Percentiles rank a stretch among this genome's conserved stretches.
Conservation (phyloP, 305 asterid genomes). For the Rubia tinctorum region DNA sequence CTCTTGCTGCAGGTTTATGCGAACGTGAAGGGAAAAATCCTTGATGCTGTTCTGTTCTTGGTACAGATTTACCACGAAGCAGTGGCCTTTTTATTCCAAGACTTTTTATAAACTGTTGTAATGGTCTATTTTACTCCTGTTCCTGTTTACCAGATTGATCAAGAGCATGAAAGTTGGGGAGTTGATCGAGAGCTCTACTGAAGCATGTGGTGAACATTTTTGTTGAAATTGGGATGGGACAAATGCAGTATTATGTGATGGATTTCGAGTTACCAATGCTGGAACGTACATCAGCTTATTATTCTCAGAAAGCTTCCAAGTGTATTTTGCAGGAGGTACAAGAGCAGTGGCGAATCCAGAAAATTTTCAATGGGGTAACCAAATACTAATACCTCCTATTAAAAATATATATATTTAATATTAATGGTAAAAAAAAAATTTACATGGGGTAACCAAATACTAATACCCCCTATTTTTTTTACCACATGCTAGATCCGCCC, state of each 20-base stretch:
- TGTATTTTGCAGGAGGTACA: too few relatives aligned
- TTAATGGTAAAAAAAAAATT: too few relatives aligned
- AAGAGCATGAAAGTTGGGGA: slow-evolving; percentile 39
- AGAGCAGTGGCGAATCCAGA: too few relatives aligned
- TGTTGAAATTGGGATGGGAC: slow-evolving; percentile 35
- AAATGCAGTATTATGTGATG: slow-evolving; percentile 23
- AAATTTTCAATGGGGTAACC: too few relatives aligned
- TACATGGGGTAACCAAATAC: too few relatives aligned
- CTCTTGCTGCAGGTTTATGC: slow-evolving; percentile 31
- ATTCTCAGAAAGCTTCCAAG: slow-evolving; percentile 38
- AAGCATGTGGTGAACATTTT: slow-evolving; percentile 35
- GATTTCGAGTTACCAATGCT: slow-evolving; percentile 25
- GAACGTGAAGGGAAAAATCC: slow-evolving; percentile 27
- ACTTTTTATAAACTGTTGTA: not conserved
- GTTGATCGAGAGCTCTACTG: slow-evolving; percentile 37
- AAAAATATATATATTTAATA: too few relatives aligned
- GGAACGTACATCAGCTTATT: slow-evolving; percentile 32
- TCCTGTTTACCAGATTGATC: slow-evolving; percentile 29
- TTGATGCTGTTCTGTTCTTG: slow-evolving; percentile 32
- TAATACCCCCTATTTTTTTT: too few relatives aligned
- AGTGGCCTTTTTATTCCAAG: not conserved
- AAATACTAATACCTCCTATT: too few relatives aligned
- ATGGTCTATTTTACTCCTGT: slow-evolving; percentile 12
- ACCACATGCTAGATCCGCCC: too few relatives aligned
- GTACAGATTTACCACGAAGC: slow-evolving; percentile 11